A percentile compares a stretch with the other conserved stretches of the same genome.
Conservation (phyloP, 2,329 filamentous ascomycete genomes). For the Cladosporium sp. region DNA sequence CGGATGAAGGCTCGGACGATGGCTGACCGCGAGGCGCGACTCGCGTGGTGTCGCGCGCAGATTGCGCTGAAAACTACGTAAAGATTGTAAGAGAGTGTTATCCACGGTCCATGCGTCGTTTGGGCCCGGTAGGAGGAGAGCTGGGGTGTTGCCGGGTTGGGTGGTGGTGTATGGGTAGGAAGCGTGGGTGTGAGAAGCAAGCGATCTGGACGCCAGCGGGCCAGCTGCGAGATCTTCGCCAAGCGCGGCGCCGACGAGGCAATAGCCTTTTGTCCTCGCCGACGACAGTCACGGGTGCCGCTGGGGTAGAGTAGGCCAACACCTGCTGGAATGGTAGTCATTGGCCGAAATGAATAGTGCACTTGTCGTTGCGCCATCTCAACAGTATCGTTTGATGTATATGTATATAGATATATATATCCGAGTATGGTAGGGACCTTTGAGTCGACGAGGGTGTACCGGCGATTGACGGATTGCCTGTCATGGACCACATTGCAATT, state of each 20-base stretch:
- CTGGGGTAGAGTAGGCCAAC: no score
- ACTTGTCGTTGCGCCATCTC: no score
- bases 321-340: no score
- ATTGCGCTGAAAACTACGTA: conserved; percentile 17
- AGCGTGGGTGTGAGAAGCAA: neutral
- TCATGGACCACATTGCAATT: no score
- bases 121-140: conserved; percentile 21
- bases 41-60: conserved; percentile 14
- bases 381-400: no score
- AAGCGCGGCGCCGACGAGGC: neutral
- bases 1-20: conserved; percentile 23
- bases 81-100: conserved; percentile 35
- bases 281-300: no score
- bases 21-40: conserved; percentile 19
- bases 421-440: no score
- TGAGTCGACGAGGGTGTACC: no score
- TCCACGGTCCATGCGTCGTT: conserved; percentile 57
- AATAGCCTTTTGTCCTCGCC: neutral
- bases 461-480: no score
- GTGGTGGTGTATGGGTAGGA: conserved; percentile 3
- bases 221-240: neutral
- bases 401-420: no score
- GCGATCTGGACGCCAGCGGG: no score
- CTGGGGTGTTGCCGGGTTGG: conserved; percentile 13
- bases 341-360: no score